phyloP scores from a whole-genome alignment of 768 basidiomycete species.

The Tricholoma hemisulphureum region DNA sequence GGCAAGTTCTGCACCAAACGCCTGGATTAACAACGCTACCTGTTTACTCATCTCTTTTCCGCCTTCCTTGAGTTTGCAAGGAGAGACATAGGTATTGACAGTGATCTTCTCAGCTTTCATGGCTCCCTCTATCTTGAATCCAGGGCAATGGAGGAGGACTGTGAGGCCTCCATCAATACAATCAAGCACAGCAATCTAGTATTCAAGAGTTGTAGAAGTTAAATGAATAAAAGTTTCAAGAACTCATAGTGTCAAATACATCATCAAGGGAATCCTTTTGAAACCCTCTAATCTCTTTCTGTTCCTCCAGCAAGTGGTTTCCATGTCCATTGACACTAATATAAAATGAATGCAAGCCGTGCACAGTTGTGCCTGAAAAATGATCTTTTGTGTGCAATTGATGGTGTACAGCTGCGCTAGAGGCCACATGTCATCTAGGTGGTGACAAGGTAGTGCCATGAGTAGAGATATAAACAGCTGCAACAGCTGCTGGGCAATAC shows the following conservation, averaged over 20 bases:
- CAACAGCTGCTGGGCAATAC: not conserved
- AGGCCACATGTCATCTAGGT: not conserved
- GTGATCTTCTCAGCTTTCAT: conserved; percentile 1
- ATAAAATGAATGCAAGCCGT: not conserved
- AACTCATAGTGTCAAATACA: conserved; percentile 7
- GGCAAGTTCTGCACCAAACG: conserved; percentile 12
- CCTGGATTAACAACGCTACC: conserved; percentile 9
- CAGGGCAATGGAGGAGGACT: conserved; percentile 3
- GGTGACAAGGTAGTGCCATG: not conserved
- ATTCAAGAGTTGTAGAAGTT: not conserved
- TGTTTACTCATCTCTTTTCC: conserved; percentile 3
- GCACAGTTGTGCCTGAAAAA: not conserved
- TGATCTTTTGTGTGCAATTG: not conserved
- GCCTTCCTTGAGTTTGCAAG: conserved; percentile 2
- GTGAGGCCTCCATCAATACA: conserved; percentile 10
- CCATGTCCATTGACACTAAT: not conserved
- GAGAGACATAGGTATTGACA: conserved; percentile 5
- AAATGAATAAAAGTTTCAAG: not conserved
- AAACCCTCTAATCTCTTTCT: not conserved
- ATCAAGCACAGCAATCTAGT: conserved; percentile 8
- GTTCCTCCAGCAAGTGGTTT: not conserved
- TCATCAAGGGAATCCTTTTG: not conserved
- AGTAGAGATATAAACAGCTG: not conserved
- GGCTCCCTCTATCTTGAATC: not conserved
- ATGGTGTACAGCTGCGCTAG: not conserved